Conservation (phyloP, 768 basidiomycete genomes). For the Crucibulum laeve region DNA sequence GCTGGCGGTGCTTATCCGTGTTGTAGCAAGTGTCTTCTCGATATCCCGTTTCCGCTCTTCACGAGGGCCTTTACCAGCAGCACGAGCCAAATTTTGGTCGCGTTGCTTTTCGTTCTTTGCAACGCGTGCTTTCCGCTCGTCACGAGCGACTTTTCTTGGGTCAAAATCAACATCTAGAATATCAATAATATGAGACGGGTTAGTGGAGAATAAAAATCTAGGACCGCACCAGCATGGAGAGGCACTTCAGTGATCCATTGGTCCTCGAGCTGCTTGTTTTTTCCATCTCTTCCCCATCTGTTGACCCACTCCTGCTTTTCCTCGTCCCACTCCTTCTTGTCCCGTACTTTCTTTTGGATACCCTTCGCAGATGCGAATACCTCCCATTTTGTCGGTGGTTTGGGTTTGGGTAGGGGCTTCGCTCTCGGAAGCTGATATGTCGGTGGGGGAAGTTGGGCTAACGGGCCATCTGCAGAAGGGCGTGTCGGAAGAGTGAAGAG, state of each 20-base stretch:
- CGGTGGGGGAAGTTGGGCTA: slow-evolving; percentile 77
- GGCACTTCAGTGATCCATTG: slow-evolving; percentile 95
- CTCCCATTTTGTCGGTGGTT: slow-evolving; percentile 96
- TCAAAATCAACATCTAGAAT: slow-evolving; percentile 70
- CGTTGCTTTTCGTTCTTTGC: slow-evolving; percentile 84
- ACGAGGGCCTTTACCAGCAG: slow-evolving; percentile 30
- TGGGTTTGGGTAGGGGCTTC: slow-evolving; percentile 91
- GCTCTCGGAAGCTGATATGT: slow-evolving; percentile 78
- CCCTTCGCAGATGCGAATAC: slow-evolving; percentile 92
- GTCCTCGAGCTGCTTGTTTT: slow-evolving; percentile 81
- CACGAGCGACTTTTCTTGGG: slow-evolving; percentile 69
- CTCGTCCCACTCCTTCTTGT: slow-evolving; percentile 90
- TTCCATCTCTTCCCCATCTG: slow-evolving; percentile 85
- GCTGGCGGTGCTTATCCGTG: slow-evolving; percentile 84
- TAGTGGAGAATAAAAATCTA: background rate
- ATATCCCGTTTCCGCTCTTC: slow-evolving; percentile 66
- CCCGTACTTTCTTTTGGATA: slow-evolving; percentile 73
- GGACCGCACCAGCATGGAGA: slow-evolving; percentile 68
- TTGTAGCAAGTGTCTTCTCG: slow-evolving; percentile 70
- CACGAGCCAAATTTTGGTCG: slow-evolving; percentile 64
- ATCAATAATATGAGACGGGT: slow-evolving; percentile 1
- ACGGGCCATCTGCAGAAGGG: slow-evolving; percentile 74
- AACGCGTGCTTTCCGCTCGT: slow-evolving; percentile 76
- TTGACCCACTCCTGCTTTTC: slow-evolving; percentile 91
- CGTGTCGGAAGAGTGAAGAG: slow-evolving; percentile 82